Conservation (phyloP, 2,329 filamentous ascomycete species). For the Basipetospora chlamydospora region DNA sequence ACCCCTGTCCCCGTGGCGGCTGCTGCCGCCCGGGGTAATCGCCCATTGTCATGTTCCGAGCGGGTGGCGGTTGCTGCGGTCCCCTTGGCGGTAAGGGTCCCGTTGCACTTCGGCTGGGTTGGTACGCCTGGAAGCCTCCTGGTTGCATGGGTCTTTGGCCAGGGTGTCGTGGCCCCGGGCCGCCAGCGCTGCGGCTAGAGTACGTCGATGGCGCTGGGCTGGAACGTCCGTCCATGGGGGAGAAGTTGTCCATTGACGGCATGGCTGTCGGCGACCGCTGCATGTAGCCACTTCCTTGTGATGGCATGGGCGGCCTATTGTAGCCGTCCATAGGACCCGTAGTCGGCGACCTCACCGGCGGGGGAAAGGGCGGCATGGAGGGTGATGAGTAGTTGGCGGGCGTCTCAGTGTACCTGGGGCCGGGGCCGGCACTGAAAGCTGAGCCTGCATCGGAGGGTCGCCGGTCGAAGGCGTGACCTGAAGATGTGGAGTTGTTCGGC, state of each 20-base stretch:
- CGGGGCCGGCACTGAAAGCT: too few species aligned
- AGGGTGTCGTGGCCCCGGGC: constrained; percentile 9
- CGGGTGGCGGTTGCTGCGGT: constrained; percentile 19
- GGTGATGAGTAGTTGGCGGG: constrained; percentile 17
- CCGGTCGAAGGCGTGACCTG: constrained; percentile 7
- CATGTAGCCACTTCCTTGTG: constrained; percentile 4
- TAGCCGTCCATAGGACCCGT: constrained; percentile 18
- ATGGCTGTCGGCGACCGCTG: constrained; percentile 9
- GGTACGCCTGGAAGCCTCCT: constrained; percentile 13
- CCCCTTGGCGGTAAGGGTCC: constrained; percentile 19
- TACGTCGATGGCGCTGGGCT: constrained; percentile 18
- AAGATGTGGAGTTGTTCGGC: constrained; percentile 10
- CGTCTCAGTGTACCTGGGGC: constrained; percentile 12
- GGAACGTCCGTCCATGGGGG: constrained; percentile 17
- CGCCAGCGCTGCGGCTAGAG: constrained; percentile 12
- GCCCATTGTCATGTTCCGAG: constrained; percentile 29
- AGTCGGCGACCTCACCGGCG: constrained; percentile 18
- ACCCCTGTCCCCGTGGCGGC: constrained; percentile 12
- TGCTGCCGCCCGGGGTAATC: constrained; percentile 5
- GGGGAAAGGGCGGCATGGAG: constrained; percentile 18
- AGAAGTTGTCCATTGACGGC: constrained; percentile 15
- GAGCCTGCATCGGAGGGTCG: constrained; percentile 6
- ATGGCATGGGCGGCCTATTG: constrained; percentile 11
- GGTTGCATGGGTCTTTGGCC: constrained; percentile 10
- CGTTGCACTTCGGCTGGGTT: constrained; percentile 23